phyloP scores from a whole-genome alignment of 306 rosid species.

The Urtica urens region DNA sequence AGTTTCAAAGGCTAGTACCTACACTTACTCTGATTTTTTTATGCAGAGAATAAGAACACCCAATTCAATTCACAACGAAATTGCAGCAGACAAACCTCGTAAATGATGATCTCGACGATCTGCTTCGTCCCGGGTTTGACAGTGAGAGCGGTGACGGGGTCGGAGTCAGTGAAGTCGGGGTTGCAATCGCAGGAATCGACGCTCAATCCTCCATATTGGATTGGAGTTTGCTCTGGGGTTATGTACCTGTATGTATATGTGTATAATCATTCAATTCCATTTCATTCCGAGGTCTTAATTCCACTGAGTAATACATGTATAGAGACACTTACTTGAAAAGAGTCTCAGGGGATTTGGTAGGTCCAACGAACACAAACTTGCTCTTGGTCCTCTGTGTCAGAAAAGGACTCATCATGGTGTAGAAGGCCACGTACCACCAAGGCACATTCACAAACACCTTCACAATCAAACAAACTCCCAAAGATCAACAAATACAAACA shows the following conservation, averaged over 20 bases:
- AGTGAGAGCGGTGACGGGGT: conserved; percentile 47
- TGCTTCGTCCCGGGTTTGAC: conserved; percentile 80
- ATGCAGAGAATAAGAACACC: no score
- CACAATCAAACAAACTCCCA: neutral
- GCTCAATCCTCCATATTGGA: conserved; percentile 85
- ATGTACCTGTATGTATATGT: conserved; percentile 45
- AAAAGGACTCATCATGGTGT: conserved; percentile 43
- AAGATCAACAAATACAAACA: neutral
- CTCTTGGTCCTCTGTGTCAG: conserved; percentile 50
- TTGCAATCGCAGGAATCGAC: conserved; percentile 88
- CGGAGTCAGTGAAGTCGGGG: conserved; percentile 67
- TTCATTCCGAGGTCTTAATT: conserved; percentile 1
- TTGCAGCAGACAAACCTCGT: conserved; percentile 48
- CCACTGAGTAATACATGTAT: neutral
- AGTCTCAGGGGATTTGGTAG: conserved; percentile 34
- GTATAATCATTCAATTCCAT: conserved; percentile 7
- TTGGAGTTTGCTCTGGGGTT: conserved; percentile 76
- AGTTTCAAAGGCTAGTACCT: no score
- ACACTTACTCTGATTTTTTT: no score
- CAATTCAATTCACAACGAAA: conserved; percentile 5
- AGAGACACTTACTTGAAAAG: conserved; percentile 52
- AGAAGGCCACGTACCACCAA: conserved; percentile 53
- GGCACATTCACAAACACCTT: conserved; percentile 55
- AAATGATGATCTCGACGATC: conserved; percentile 80
- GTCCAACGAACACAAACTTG: conserved; percentile 41